These are phyloP conservation scores for Ceratocystis albifundus DNA, from an alignment of 2,329 filamentous ascomycete genomes.

Conservation along the genomic window DNA sequence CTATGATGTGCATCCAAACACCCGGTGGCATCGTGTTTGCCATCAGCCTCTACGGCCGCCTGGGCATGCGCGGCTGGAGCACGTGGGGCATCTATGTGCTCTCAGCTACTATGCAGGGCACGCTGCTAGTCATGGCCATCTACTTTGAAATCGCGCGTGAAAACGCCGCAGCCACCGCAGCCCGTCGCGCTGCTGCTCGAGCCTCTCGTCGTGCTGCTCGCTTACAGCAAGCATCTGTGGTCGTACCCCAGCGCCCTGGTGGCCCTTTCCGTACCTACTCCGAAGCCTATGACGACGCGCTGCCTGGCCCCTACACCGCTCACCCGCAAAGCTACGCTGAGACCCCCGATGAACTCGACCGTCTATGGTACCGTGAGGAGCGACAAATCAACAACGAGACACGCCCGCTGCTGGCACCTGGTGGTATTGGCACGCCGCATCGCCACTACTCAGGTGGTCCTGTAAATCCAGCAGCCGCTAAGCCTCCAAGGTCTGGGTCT, in stretches of 20 bases:
- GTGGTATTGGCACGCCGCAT: conserved; percentile 39
- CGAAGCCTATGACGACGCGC: conserved; percentile 41
- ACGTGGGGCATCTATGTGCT: conserved; percentile 87
- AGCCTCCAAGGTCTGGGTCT: neutral
- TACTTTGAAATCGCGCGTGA: conserved; percentile 50
- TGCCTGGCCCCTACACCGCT: conserved; percentile 41
- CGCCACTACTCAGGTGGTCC: conserved; percentile 10
- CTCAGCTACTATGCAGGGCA: conserved; percentile 74
- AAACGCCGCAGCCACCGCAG: conserved; percentile 9
- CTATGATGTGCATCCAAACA: conserved; percentile 97
- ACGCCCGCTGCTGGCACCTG: conserved; percentile 40
- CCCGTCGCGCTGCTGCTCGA: conserved; percentile 30
- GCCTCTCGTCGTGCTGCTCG: conserved; percentile 26
- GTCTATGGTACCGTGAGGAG: conserved; percentile 41
- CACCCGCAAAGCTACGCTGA: conserved; percentile 43
- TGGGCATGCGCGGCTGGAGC: conserved; percentile 81
- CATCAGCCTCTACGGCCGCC: conserved; percentile 63
- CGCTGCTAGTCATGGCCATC: conserved; percentile 67
- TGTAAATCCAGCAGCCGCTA: neutral
- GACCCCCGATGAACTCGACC: conserved; percentile 41
- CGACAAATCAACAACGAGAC: conserved; percentile 40
- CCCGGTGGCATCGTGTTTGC: conserved; percentile 87
- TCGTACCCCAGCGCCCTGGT: conserved; percentile 30
- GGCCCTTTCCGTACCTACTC: conserved; percentile 37
- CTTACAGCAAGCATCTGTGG: conserved; percentile 23